These are phyloP conservation scores for Monilinia polystroma DNA, from an alignment of 2,329 filamentous ascomycete genomes.

Conservation along the genomic window DNA sequence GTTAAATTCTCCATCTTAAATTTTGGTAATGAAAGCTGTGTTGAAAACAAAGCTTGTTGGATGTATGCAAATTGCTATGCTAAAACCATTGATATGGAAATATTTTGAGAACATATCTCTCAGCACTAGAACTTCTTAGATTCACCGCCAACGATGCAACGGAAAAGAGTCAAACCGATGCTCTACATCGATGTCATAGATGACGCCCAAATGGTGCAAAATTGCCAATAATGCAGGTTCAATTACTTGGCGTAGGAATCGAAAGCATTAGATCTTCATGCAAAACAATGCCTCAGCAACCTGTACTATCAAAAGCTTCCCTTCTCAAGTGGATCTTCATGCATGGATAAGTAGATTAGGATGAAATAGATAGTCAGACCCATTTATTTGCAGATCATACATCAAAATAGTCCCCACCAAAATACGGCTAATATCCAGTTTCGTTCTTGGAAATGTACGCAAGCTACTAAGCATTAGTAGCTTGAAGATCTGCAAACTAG, in stretches of 20 bases:
- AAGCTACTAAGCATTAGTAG: background rate
- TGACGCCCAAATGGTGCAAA: background rate
- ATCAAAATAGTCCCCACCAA: background rate
- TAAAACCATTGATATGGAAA: constrained; percentile 3
- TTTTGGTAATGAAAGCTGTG: background rate
- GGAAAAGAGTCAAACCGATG: background rate
- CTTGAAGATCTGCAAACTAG: background rate
- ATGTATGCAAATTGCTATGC: constrained; percentile 27
- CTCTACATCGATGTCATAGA: background rate
- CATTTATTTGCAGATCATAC: background rate
- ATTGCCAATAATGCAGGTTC: background rate
- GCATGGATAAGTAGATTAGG: background rate
- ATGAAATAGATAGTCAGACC: background rate
- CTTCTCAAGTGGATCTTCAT: background rate
- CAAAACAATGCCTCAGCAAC: background rate
- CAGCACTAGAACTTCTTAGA: background rate
- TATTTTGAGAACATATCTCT: background rate
- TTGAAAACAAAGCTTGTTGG: background rate
- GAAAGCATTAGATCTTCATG: background rate
- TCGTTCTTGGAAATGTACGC: background rate
- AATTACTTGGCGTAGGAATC: background rate
- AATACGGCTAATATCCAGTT: background rate
- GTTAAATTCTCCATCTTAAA: constrained; percentile 9
- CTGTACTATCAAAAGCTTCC: background rate
- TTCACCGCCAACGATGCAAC: background rate